Evolutionary conservation across 2,329 filamentous ascomycete genomes (phyloP), one percentile per base, ranked within the genome.

Genomic region (Clonostachys solani): DNA sequence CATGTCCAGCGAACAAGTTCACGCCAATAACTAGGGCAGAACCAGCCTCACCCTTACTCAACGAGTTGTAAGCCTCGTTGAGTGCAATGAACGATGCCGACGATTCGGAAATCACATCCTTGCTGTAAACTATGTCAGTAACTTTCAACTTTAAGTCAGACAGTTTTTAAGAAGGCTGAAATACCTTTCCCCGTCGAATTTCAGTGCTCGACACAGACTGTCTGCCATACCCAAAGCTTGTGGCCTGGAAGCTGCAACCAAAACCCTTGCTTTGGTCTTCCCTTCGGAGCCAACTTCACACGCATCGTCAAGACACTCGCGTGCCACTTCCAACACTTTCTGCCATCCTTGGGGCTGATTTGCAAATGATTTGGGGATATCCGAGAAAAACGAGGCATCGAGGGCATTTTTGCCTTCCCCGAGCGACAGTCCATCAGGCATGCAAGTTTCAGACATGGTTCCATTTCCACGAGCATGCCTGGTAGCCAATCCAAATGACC

Each of bases 291-390:
- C 13, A 13, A 59, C 42, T 10, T 56, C 38, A 10, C 46, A 40
- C 13, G 43, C 36, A 7, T 54, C 56, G 19, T 64, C 65, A 1
- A 79, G 49, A 1, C 67, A 64, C 48, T 73, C 69, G 43, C 65
- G 70, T 6, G 59, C 58, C 0, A 68, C 62, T 43, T 73, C 66
- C 23, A 29, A 10, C 8, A 29, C 23, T 29, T 29, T 29, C 23
- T 29, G 8, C 23, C 23, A 29, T 3, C 23, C 23, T 10, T 29
- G 23, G 23, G 8, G 8, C 9, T 10, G 36, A 12, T 38, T 8
- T 5, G 36, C 36, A 38, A 38, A 18, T 38, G 36, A 38, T 38
- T 38, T 38, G 36, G 36, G 36, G 6, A 38, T n/a, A n/a, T 38
- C 12, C 3, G 36, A 18, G 5, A 29, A 29, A 29, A 29, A 29